phyloP scores from a whole-genome alignment of 345 rosid genomes.

The Balakata baccata region DNA sequence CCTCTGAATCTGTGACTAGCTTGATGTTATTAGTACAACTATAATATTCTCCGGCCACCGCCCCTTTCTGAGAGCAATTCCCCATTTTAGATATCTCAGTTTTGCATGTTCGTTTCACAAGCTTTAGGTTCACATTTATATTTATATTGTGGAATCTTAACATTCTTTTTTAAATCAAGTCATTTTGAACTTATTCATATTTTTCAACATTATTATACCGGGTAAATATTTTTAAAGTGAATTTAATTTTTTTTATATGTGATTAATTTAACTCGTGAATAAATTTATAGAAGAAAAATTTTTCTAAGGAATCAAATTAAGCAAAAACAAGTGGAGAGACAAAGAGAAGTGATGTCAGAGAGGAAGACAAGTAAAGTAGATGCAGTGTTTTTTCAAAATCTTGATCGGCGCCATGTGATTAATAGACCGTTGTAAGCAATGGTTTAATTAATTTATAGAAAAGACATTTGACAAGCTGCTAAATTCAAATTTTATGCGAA shows the following conservation, averaged over 20 bases:
- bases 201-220: no score
- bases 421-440: conserved; percentile 32
- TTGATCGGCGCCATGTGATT: conserved; percentile 43
- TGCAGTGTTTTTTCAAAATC: conserved; percentile 13
- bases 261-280: no score
- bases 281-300: neutral
- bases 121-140: neutral
- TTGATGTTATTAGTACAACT: conserved; percentile 21
- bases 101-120: neutral
- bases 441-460: neutral
- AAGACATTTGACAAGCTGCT: conserved; percentile 3
- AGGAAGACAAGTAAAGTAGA: conserved; percentile 15
- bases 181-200: no score
- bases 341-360: conserved; percentile 23
- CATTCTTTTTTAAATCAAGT: no score
- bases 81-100: conserved; percentile 35
- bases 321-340: conserved; percentile 24
- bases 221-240: no score
- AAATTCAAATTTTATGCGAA: conserved; percentile 6
- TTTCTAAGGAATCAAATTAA: conserved; percentile 15
- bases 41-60: conserved; percentile 2
- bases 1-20: conserved; percentile 38
- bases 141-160: no score
- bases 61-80: conserved; percentile 51
- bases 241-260: no score